phyloP scores from a whole-genome alignment of 768 basidiomycete species.

The Suillus variegatus region DNA sequence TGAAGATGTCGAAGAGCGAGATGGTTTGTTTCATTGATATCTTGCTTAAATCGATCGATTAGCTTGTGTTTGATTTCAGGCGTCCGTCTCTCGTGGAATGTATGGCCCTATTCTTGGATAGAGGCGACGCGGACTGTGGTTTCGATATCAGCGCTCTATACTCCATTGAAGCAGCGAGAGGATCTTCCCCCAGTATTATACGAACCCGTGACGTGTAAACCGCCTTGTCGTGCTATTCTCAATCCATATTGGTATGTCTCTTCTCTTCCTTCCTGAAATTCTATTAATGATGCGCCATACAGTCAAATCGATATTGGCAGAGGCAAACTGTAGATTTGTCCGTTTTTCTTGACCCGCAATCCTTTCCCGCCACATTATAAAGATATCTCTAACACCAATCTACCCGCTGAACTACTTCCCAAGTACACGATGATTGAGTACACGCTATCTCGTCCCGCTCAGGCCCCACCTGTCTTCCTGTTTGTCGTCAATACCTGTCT shows the following conservation, averaged over 20 bases:
- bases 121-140: constrained; percentile 98
- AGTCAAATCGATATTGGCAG: constrained; percentile 95
- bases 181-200: constrained; percentile 96
- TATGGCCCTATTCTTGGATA: constrained; percentile 97
- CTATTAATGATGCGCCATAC: constrained; percentile 14
- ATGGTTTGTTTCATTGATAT: constrained; percentile 56
- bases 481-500: constrained; percentile 98
- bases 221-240: constrained; percentile 94
- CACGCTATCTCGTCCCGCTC: constrained; percentile 87
- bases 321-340: constrained; percentile 99
- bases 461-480: constrained; percentile 94
- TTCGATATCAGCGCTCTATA: constrained; percentile 97
- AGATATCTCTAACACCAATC: constrained; percentile 95
- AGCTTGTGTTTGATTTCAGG: constrained; percentile 48
- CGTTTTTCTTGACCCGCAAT: constrained; percentile 96
- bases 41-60: not conserved
- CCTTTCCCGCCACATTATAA: constrained; percentile 99
- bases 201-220: constrained; percentile 98
- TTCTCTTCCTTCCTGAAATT: not conserved
- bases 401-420: constrained; percentile 93
- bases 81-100: constrained; percentile 96
- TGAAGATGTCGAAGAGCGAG: constrained; percentile 96
- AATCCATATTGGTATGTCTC: constrained; percentile 90
- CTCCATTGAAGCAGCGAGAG: constrained; percentile 89
- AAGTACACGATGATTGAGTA: constrained; percentile 99